Evolutionary conservation across 164 flowering plant genomes (phyloP).

Genomic region (Vitis vinifera): ASM3070453v1 NC_081817.1:6525001-6525500

Average conservation of each 20-base stretch:
- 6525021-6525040: too few relatives aligned
- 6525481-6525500: not conserved
- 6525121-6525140: not conserved
- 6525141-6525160: not conserved
- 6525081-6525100: too few relatives aligned
- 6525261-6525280: slow-evolving; percentile 93
- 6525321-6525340: not conserved
- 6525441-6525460: not conserved
- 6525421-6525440: not conserved
- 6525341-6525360: too few relatives aligned
- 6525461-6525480: not conserved
- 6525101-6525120: not conserved
- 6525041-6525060: too few relatives aligned
- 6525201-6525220: slow-evolving; percentile 46
- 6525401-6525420: not conserved
- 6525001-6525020: too few relatives aligned
- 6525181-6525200: not conserved
- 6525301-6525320: slow-evolving; percentile 5
- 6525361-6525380: too few relatives aligned
- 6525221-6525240: slow-evolving; percentile 67
- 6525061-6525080: too few relatives aligned
- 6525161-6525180: too few relatives aligned
- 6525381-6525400: too few relatives aligned
- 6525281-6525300: slow-evolving; percentile 63
- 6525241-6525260: slow-evolving; percentile 95